These are phyloP conservation scores for Phytophthora colocasiae DNA, from an alignment of 352 stramenopile genomes.

Conservation along the genomic window DNA sequence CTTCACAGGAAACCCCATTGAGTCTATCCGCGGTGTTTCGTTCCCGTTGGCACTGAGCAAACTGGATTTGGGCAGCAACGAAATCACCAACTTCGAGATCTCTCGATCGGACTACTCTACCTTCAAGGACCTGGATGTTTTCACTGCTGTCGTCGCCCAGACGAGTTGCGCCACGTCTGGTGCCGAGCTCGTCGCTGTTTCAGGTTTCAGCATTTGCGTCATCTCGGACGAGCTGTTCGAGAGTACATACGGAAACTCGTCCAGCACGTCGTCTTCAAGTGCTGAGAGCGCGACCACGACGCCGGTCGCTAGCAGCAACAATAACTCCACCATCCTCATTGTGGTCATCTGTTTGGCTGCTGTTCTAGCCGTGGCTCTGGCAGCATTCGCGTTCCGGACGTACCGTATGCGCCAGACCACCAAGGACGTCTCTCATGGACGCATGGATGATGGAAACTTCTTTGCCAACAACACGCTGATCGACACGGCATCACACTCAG, in stretches of 20 bases:
- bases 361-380: constrained; percentile 60
- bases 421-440: constrained; percentile 30
- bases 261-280: constrained; percentile 31
- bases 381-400: constrained; percentile 54
- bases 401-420: constrained; percentile 44
- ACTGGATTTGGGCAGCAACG: constrained; percentile 51
- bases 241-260: constrained; percentile 47
- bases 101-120: constrained; percentile 66
- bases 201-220: constrained; percentile 57
- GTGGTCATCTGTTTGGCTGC: constrained; percentile 61
- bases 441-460: constrained; percentile 42
- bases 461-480: constrained; percentile 59
- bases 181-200: constrained; percentile 52
- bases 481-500: constrained; percentile 33
- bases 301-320: constrained; percentile 33
- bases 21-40: constrained; percentile 55
- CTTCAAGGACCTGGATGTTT: constrained; percentile 51
- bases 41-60: constrained; percentile 62
- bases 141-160: constrained; percentile 53
- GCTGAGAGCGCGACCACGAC: constrained; percentile 27
- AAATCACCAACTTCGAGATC: constrained; percentile 77
- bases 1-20: constrained; percentile 67
- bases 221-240: constrained; percentile 71
- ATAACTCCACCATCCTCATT: constrained; percentile 59
- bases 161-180: constrained; percentile 49